A percentile compares a stretch with the other conserved stretches of the same genome.
phyloP scores from a whole-genome alignment of 176 grass and related monocot genomes.

The Dendrocalamus sinicus region DNA sequence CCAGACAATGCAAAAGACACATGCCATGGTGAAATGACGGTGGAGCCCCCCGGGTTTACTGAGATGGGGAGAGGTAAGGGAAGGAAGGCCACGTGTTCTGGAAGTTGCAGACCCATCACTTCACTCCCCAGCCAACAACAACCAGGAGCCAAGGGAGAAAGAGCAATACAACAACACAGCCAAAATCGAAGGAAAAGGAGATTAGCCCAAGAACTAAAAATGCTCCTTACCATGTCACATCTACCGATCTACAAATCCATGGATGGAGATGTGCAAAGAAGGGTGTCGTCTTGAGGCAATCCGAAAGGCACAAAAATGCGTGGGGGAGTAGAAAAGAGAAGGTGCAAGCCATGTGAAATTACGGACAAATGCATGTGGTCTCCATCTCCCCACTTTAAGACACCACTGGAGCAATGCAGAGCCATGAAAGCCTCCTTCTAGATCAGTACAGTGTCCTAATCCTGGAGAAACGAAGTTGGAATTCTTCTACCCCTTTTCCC shows the following conservation, averaged over 20 bases:
- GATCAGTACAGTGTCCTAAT: constrained; percentile 12
- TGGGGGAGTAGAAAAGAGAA: background rate
- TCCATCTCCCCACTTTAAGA: constrained; percentile 28
- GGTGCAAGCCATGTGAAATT: constrained; percentile 49
- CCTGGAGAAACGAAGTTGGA: constrained; percentile 32
- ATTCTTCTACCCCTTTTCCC: background rate
- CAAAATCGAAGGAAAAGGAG: background rate
- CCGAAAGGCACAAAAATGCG: background rate
- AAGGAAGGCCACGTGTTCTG: constrained; percentile 43
- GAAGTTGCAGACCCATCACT: constrained; percentile 36
- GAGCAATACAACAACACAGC: background rate
- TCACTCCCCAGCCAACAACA: constrained; percentile 28
- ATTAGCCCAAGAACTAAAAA: background rate
- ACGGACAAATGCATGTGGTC: constrained; percentile 63
- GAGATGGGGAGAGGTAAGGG: constrained; percentile 20
- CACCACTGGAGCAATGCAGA: constrained; percentile 24
- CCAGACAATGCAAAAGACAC: constrained; percentile 56
- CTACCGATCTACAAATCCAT: constrained; percentile 20
- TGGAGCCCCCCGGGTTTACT: constrained; percentile 46
- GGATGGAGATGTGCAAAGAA: constrained; percentile 30
- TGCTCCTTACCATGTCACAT: constrained; percentile 13
- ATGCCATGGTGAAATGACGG: constrained; percentile 60
- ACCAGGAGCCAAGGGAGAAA: constrained; percentile 6
- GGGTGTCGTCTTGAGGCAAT: constrained; percentile 26
- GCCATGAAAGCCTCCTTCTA: constrained; percentile 29